Base-by-base conservation (phyloP, 1,284 basidiomycete species). In the Irpex lacteus region DNA sequence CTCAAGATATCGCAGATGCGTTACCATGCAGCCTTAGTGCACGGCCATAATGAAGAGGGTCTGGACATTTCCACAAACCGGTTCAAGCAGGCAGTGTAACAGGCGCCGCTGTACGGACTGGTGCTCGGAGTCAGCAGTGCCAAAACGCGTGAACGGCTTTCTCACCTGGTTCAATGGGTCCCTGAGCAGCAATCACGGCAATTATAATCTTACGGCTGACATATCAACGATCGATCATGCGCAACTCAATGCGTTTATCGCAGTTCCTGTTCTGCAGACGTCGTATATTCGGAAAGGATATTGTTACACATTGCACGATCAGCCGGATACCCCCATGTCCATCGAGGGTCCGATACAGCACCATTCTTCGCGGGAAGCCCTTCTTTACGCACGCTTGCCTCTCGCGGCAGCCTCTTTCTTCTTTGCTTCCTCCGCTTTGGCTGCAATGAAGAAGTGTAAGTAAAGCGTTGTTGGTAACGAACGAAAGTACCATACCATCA, bases 401-500 rank as follows among this genome's bases (percentile, higher is more conserved):
- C 67, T 71, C 18, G 65, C 64, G 19, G 64, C 63, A 37, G 69
- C 70, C 64, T 73, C 71, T 58, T 72, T 70, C 63, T 67, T 76
- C 75, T 80, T 82, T 6, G 77, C 76, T 61, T 82, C 82, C 13
- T 79, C 77, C 6, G 77, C 73, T 69, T 79, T 84, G 55, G 78
- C 83, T 85, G 26, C 38, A 36, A 54, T 19, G 40, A 13, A 57
- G 9, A 58, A 47, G 63, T 60, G 67, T 18, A 19, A 40, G 50
- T 55, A n/a, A 40, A 26, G 54, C 47, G 56, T 7, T 21, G n/a
- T 55, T 19, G n/a, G 19, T 5, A 1, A 40, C 47, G 60, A 13
- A 5, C 15, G 54, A 36, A 40, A 56, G 4, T 21, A 5, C 72
- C 80, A 36, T 60, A 91, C 91, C 92, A 71, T 94, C 93, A 11